These are phyloP conservation scores for Plasmopara halstedii DNA, from an alignment of 352 stramenopile species.

Conservation along the genomic window DNA sequence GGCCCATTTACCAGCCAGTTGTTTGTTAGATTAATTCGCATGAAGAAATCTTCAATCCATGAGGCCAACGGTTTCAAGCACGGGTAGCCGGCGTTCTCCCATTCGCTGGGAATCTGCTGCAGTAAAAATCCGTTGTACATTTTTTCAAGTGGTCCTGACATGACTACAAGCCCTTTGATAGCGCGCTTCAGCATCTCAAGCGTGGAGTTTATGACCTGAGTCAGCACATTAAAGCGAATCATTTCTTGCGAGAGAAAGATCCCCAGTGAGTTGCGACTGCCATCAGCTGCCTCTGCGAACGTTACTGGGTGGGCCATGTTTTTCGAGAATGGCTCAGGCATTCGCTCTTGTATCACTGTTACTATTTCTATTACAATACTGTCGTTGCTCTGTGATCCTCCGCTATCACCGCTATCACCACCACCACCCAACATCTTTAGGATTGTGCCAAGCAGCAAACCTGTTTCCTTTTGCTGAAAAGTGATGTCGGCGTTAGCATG, in stretches of 20 bases:
- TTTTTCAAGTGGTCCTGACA: conserved; percentile 84
- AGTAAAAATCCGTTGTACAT: conserved; percentile 91
- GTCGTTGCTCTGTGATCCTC: conserved; percentile 52
- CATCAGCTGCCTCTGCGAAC: conserved; percentile 70
- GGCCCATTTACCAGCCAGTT: conserved; percentile 82
- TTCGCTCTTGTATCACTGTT: conserved; percentile 65
- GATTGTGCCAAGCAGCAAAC: conserved; percentile 60
- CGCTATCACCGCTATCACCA: conserved; percentile 31
- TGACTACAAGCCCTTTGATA: conserved; percentile 88
- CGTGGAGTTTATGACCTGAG: conserved; percentile 79
- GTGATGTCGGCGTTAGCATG: conserved; percentile 93
- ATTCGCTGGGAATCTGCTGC: conserved; percentile 81
- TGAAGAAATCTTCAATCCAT: conserved; percentile 92
- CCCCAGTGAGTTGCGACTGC: conserved; percentile 89
- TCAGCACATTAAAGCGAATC: conserved; percentile 86
- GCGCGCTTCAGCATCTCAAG: conserved; percentile 84
- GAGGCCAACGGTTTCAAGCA: conserved; percentile 87
- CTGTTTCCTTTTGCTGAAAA: conserved; percentile 91
- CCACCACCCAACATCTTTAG: conserved; percentile 68
- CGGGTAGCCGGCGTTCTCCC: conserved; percentile 87
- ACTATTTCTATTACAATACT: conserved; percentile 81
- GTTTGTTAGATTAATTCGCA: conserved; percentile 73
- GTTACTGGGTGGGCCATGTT: conserved; percentile 63
- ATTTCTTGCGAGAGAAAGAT: conserved; percentile 90
- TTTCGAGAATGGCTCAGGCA: conserved; percentile 63